Percentiles rank a stretch among this genome's conserved stretches.
Evolutionary conservation across 2,329 filamentous ascomycete genomes (phyloP).

Genomic region (Fusarium paranaense): DNA sequence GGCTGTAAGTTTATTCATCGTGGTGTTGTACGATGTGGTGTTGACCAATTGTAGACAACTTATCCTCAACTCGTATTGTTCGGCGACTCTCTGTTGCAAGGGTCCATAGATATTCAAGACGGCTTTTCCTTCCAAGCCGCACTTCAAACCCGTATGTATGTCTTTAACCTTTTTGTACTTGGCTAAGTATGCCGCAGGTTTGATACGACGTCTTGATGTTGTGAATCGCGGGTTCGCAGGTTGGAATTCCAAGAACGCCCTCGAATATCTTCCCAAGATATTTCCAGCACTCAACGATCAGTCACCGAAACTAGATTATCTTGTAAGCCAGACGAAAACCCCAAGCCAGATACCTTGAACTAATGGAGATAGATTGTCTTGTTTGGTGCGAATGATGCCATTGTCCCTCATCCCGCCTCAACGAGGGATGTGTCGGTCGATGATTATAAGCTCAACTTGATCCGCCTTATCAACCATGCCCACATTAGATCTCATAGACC

Average conservation of each 20-base stretch:
- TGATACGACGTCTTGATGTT: not conserved
- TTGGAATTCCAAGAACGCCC: not conserved
- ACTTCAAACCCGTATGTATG: not conserved
- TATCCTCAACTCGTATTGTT: conserved; percentile 4
- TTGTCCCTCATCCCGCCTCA: not conserved
- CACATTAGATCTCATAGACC: not conserved
- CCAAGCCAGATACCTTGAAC: not conserved
- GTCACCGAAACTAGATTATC: not conserved
- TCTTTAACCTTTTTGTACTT: not conserved
- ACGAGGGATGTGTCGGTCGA: not conserved
- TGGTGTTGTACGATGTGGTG: not conserved
- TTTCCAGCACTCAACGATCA: not conserved
- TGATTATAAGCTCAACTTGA: not conserved
- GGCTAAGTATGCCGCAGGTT: not conserved
- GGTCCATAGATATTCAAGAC: not conserved
- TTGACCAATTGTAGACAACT: not conserved
- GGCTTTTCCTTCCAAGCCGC: conserved; percentile 1
- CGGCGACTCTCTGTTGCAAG: conserved; percentile 2
- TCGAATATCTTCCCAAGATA: not conserved
- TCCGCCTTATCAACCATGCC: not conserved
- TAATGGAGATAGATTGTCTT: not conserved
- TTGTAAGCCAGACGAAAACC: not conserved
- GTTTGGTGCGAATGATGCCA: not conserved
- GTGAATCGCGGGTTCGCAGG: conserved; percentile 1
- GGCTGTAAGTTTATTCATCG: not conserved